Evolutionary conservation across 1,139 yeast species (phyloP).

Genomic region (Eremothecium coryli): DNA sequence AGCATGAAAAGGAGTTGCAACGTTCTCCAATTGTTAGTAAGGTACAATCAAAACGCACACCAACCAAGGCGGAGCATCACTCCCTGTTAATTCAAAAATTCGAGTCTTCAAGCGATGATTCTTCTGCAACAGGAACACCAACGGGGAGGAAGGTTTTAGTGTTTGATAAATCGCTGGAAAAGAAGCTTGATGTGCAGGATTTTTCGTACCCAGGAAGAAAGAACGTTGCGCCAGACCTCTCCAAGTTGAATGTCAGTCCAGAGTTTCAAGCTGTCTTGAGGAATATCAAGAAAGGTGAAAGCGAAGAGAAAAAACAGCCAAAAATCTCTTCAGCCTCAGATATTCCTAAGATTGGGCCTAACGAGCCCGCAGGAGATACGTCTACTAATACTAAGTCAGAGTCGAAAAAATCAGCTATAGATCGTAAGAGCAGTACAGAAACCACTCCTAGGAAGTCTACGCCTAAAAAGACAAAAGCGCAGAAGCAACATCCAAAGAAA

Average conservation of each 20-base stretch:
- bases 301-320: background rate
- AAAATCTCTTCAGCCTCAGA: background rate
- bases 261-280: constrained; percentile 22
- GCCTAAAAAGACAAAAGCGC: background rate
- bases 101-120: constrained; percentile 14
- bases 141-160: constrained; percentile 2
- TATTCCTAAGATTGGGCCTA: background rate
- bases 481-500: background rate
- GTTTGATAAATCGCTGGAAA: background rate
- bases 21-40: constrained; percentile 20
- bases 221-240: constrained; percentile 22
- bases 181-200: constrained; percentile 1
- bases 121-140: background rate
- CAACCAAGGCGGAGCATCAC: constrained; percentile 18
- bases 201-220: constrained; percentile 2
- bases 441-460: background rate
- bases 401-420: background rate
- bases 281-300: constrained; percentile 3
- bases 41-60: constrained; percentile 17
- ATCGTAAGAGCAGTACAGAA: constrained; percentile 7
- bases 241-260: constrained; percentile 23
- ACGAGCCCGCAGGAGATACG: background rate
- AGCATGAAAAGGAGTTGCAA: background rate
- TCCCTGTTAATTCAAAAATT: constrained; percentile 18
- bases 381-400: background rate